Percentiles rank a stretch among this genome's conserved stretches.
These are phyloP conservation scores for Parascedosporium putredinis DNA, from an alignment of 2,329 filamentous ascomycete species.

Conservation along the genomic window DNA sequence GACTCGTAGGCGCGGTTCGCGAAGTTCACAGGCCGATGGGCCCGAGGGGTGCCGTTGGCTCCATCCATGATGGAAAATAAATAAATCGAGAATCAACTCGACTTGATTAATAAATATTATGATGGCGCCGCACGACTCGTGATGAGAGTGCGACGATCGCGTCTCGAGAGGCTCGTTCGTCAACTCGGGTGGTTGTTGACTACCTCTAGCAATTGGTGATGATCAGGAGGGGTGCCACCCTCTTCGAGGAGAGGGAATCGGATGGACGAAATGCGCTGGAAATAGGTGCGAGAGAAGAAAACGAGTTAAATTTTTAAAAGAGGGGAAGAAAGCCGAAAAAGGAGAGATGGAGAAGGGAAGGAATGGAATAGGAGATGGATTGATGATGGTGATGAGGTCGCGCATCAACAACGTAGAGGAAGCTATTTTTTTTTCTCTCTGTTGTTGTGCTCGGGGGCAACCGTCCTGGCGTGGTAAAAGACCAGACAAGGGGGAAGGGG, in stretches of 20 bases:
- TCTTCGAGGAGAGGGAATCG: too few relatives aligned
- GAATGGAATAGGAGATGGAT: not conserved
- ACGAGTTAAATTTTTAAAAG: constrained; percentile 1
- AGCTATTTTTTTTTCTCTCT: constrained; percentile 2
- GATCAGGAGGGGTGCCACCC: not conserved
- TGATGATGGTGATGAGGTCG: constrained; percentile 1
- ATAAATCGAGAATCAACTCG: not conserved
- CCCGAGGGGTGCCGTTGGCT: constrained; percentile 24
- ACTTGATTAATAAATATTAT: not conserved
- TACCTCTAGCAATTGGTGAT: too few relatives aligned
- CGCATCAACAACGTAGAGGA: not conserved
- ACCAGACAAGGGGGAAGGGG: constrained; percentile 5
- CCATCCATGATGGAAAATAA: not conserved
- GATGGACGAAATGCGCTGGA: too few relatives aligned
- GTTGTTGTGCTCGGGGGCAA: constrained; percentile 3
- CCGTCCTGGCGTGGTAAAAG: not conserved
- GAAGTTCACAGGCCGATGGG: constrained; percentile 31
- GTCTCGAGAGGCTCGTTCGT: not conserved
- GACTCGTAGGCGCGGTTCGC: constrained; percentile 30
- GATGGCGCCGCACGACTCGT: not conserved
- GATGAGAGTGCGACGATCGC: constrained; percentile 3
- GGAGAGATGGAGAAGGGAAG: not conserved
- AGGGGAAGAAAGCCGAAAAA: not conserved
- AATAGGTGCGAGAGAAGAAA: too few relatives aligned
- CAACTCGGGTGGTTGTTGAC: too few relatives aligned